These are phyloP conservation scores for Gentiana macrophylla DNA, from an alignment of 257 asterid genomes.

Conservation along the genomic window DNA sequence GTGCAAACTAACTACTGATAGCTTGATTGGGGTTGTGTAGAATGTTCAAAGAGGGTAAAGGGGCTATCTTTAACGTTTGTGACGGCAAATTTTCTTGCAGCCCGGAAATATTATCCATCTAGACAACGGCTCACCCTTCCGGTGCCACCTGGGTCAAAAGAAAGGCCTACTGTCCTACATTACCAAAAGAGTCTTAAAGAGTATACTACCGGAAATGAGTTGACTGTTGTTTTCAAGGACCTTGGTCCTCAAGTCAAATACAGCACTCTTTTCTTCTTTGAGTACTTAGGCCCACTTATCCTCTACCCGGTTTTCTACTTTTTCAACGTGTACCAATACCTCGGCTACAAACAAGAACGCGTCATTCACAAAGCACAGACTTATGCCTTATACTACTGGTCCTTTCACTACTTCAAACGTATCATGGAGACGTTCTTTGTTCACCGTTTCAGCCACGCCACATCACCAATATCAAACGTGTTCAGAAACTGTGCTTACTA, in stretches of 20 bases:
- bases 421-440: constrained; percentile 90
- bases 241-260: constrained; percentile 85
- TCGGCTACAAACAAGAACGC: constrained; percentile 68
- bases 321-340: constrained; percentile 46
- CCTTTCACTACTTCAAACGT: constrained; percentile 88
- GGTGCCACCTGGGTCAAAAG: constrained; percentile 59
- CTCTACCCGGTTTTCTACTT: constrained; percentile 77
- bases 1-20: no score
- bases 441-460: constrained; percentile 96
- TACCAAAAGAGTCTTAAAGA: constrained; percentile 67
- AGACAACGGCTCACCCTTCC: constrained; percentile 85
- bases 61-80: no score
- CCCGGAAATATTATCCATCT: constrained; percentile 72
- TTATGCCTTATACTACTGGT: constrained; percentile 89
- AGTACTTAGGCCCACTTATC: constrained; percentile 84
- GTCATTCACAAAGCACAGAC: constrained; percentile 73
- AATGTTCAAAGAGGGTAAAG: no score
- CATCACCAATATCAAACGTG: constrained; percentile 88
- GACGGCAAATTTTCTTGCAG: constrained; percentile 19
- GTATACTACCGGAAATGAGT: constrained; percentile 42
- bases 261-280: constrained; percentile 88
- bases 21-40: no score
- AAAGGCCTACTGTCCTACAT: constrained; percentile 65
- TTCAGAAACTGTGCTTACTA: constrained; percentile 93
- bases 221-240: constrained; percentile 82